Conservation (phyloP, 2,329 filamentous ascomycete genomes). For the Aureobasidium vineae region DNA sequence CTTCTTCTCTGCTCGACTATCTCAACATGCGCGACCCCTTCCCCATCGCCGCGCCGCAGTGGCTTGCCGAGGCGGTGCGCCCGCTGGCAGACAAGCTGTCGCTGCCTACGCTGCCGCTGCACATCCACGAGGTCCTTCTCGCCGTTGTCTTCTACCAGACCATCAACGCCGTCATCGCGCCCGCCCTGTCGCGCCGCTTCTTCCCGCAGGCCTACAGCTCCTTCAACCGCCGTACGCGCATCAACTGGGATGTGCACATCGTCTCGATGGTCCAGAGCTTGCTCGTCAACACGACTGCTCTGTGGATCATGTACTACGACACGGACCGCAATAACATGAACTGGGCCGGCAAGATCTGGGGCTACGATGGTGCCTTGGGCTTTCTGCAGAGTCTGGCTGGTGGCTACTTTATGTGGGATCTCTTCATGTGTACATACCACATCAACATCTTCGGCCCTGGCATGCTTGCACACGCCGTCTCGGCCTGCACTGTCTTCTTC, state of each 20-base stretch:
- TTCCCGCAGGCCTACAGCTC: slow-evolving; percentile 63
- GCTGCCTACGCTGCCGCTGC: slow-evolving; percentile 67
- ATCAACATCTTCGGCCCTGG: slow-evolving; percentile 72
- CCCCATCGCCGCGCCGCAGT: slow-evolving; percentile 56
- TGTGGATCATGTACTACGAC: slow-evolving; percentile 70
- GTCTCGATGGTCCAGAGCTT: slow-evolving; percentile 77
- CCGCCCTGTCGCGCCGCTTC: slow-evolving; percentile 60
- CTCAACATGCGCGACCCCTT: slow-evolving; percentile 70
- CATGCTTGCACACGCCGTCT: slow-evolving; percentile 72
- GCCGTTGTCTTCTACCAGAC: slow-evolving; percentile 67
- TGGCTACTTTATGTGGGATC: slow-evolving; percentile 84
- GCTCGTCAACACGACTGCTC: slow-evolving; percentile 68
- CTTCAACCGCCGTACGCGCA: slow-evolving; percentile 61
- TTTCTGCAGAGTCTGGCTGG: slow-evolving; percentile 73
- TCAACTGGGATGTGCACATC: slow-evolving; percentile 85
- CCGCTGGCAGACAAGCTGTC: slow-evolving; percentile 62
- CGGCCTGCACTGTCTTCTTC: slow-evolving; percentile 70
- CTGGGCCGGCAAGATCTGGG: slow-evolving; percentile 65
- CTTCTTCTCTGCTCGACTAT: neutral
- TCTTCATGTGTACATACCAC: slow-evolving; percentile 66
- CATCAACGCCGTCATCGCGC: slow-evolving; percentile 66
- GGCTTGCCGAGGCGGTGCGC: slow-evolving; percentile 56
- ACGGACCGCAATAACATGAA: slow-evolving; percentile 65
- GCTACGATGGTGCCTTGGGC: slow-evolving; percentile 69
- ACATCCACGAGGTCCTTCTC: slow-evolving; percentile 72